Evolutionary conservation across 768 basidiomycete genomes (phyloP).

Genomic region (Candolleomyces eurysporus): DNA sequence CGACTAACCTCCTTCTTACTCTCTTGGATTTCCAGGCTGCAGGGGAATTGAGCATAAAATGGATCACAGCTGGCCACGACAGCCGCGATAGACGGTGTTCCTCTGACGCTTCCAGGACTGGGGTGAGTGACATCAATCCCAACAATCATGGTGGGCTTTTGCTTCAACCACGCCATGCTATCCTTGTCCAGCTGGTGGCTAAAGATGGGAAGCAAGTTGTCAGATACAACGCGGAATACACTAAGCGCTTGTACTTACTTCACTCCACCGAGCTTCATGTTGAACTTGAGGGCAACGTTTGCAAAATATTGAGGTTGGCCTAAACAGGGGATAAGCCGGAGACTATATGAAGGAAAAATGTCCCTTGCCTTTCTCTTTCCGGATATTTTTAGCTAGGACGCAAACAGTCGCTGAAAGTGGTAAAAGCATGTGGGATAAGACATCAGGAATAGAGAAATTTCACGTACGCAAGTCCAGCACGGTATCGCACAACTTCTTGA

Average conservation of each 20-base stretch:
- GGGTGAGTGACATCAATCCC: constrained; percentile 86
- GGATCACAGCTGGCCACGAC: constrained; percentile 77
- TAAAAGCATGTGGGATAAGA: background rate
- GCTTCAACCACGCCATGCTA: constrained; percentile 59
- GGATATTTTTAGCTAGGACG: constrained; percentile 68
- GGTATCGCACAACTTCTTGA: constrained; percentile 72
- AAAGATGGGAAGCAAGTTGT: background rate
- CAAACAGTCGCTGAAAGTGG: constrained; percentile 58
- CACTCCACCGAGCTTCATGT: constrained; percentile 78
- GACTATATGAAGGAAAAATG: constrained; percentile 22
- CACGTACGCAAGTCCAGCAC: constrained; percentile 53
- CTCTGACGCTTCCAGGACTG: constrained; percentile 67
- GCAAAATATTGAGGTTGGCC: constrained; percentile 73
- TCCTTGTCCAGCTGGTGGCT: constrained; percentile 47
- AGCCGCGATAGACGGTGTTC: constrained; percentile 80
- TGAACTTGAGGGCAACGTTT: constrained; percentile 80
- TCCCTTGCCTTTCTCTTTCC: constrained; percentile 55
- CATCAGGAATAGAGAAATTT: background rate
- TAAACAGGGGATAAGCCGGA: constrained; percentile 20
- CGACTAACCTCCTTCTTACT: constrained; percentile 65
- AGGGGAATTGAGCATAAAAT: constrained; percentile 69
- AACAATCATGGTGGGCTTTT: constrained; percentile 71
- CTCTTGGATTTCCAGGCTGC: constrained; percentile 70
- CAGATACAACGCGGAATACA: background rate
- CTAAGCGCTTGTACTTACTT: constrained; percentile 45